These are phyloP conservation scores for Wallacemonas rigidus DNA, from an alignment of 208 protist species.

Conservation along the genomic window DNA sequence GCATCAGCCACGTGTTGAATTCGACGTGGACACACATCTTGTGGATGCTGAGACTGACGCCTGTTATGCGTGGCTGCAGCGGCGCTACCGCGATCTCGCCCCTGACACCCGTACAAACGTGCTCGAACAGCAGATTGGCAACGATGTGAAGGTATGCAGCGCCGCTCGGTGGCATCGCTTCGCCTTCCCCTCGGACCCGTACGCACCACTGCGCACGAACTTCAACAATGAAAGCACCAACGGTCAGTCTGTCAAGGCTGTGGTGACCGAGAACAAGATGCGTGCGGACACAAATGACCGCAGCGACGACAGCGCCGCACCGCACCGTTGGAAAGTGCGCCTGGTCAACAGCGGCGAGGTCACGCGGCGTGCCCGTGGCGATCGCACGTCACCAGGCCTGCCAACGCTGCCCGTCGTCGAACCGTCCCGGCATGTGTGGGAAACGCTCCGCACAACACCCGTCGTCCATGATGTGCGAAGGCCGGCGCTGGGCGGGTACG, in stretches of 20 bases:
- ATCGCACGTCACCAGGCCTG: too few species aligned
- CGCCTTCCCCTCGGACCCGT: slow-evolving; percentile 43
- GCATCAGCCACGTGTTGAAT: neutral
- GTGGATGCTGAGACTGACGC: slow-evolving; percentile 33
- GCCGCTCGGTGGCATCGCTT: slow-evolving; percentile 49
- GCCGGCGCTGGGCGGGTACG: slow-evolving; percentile 49
- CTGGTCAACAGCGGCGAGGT: too few species aligned
- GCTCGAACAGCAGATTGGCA: slow-evolving; percentile 27
- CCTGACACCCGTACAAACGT: slow-evolving; percentile 1
- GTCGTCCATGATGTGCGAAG: neutral
- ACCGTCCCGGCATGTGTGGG: neutral
- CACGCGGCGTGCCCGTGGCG: too few species aligned
- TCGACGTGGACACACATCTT: neutral
- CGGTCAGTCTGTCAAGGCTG: neutral
- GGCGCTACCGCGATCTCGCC: slow-evolving; percentile 23
- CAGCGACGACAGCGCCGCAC: too few species aligned
- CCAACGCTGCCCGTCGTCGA: neutral
- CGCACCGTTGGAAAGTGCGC: too few species aligned
- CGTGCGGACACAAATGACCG: too few species aligned
- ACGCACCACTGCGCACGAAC: slow-evolving; percentile 27
- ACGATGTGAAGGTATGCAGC: slow-evolving; percentile 54
- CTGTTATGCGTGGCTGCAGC: slow-evolving; percentile 52
- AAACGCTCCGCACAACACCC: neutral
- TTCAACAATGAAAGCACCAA: slow-evolving; percentile 32
- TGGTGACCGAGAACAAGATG: too few species aligned